Base-by-base conservation (phyloP, 2,329 filamentous ascomycete genomes). In the Pseudogymnoascus sp. region DNA sequence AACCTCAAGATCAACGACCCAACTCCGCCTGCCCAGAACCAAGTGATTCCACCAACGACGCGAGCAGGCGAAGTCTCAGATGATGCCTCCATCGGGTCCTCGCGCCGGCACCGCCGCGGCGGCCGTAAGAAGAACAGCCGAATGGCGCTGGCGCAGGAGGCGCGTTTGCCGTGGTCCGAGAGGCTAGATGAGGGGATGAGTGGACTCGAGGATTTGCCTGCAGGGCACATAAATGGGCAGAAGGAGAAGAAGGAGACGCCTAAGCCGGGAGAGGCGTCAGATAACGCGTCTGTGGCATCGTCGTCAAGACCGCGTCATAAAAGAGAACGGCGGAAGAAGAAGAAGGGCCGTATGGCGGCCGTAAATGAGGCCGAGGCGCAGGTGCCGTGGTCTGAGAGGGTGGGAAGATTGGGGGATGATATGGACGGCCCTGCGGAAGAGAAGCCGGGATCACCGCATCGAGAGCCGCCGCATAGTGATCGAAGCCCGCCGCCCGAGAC, bases 181-280 rank as follows among this genome's bases (percentile, higher is more conserved):
- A 50, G 43, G 30, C 43, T 50, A 18, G 43, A 50, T 50, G 43
- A 50, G 8, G 43, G 43, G 43, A 50, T 50, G 43, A 50, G 43
- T 25, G 43, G 43, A 14, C 28, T 60, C 57, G 33, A 28, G 20
- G 28, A 60, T 38, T 36, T 57, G 11, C 36, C 57, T 28, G n/a
- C 53, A 63, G 41, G 62, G 58, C 37, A 53, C 61, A 38, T 62
- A 63, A 53, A 50, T 60, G 11, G 65, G 64, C 28, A 64, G 64
- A 33, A 62, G 61, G 58, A 66, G 61, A 53, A 66, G 20, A 30
- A 25, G 33, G 58, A 61, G 33, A 15, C 36, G 18, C 39, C 60
- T 6, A 58, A 65, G 15, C 60, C 62, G 2, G 35, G 63, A 7
- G 43, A 50, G 43, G n/a, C 18, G n/a, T 50, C 43, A 4, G 43